Conservation (phyloP, 257 asterid genomes). For the Solanum peruvianum region DNA sequence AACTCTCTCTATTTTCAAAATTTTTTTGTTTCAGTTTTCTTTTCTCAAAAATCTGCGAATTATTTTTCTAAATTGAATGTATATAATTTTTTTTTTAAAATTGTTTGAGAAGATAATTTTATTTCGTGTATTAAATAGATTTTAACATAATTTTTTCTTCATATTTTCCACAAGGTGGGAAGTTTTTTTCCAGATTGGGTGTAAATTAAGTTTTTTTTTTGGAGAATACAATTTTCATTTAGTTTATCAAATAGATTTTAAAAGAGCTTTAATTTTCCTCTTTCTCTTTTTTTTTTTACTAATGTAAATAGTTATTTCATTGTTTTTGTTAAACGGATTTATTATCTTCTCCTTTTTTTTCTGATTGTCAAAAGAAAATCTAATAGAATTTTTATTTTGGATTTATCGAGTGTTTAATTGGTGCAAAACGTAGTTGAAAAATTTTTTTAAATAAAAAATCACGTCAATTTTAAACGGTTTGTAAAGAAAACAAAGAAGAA, state of each 20-base stretch:
- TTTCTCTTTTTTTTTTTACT: no score
- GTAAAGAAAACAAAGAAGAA: not conserved
- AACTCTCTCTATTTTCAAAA: not conserved
- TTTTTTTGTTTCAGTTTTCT: not conserved
- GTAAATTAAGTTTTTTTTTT: not conserved
- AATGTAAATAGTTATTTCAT: not conserved
- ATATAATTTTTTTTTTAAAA: no score
- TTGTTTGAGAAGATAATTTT: no score
- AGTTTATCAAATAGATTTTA: not conserved
- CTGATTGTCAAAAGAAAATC: not conserved
- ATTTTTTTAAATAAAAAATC: no score
- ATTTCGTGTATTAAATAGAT: not conserved
- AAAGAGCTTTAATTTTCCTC: not conserved
- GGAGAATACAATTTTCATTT: not conserved
- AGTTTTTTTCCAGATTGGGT: not conserved
- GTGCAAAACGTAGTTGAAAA: not conserved
- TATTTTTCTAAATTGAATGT: not conserved
- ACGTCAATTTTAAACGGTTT: not conserved
- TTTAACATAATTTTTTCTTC: not conserved
- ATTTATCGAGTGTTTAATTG: not conserved
- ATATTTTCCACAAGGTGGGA: not conserved
- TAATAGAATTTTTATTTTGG: no score
- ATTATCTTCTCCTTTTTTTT: not conserved
- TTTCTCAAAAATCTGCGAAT: not conserved
- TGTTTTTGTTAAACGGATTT: no score